Evolutionary conservation across 805 yeast genomes (phyloP).

Genomic region (Kregervanrija fluxuum): DNA sequence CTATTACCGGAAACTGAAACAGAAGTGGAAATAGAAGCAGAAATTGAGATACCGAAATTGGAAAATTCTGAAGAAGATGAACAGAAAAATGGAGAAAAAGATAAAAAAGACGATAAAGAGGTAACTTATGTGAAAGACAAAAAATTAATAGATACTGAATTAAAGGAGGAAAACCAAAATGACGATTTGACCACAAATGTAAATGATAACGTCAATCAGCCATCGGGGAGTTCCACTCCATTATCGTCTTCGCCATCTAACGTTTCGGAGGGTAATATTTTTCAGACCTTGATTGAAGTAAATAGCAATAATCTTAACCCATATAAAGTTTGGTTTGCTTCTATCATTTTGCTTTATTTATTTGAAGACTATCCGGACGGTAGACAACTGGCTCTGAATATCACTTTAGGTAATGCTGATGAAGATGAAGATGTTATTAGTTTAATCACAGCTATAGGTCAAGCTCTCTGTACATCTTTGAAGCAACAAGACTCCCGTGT

Average conservation of each 20-base stretch:
- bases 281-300: conserved; percentile 66
- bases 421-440: conserved; percentile 64
- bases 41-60: neutral
- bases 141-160: neutral
- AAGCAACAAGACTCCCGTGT: conserved; percentile 63
- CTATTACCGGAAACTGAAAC: conserved; percentile 9
- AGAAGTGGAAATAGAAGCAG: conserved; percentile 1
- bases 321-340: conserved; percentile 79
- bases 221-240: conserved; percentile 15
- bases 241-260: conserved; percentile 1
- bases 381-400: conserved; percentile 38
- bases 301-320: conserved; percentile 76
- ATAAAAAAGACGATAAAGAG: neutral
- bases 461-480: conserved; percentile 60
- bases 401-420: conserved; percentile 52
- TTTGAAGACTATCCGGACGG: conserved; percentile 49
- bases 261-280: conserved; percentile 49
- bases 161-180: neutral
- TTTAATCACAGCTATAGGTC: conserved; percentile 70
- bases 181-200: neutral
- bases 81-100: conserved; percentile 1
- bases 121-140: neutral
- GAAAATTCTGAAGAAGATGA: conserved; percentile 1
- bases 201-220: neutral
- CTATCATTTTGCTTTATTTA: conserved; percentile 54